Conservation (phyloP, 306 rosid genomes). For the Castanea mollissima region DNA sequence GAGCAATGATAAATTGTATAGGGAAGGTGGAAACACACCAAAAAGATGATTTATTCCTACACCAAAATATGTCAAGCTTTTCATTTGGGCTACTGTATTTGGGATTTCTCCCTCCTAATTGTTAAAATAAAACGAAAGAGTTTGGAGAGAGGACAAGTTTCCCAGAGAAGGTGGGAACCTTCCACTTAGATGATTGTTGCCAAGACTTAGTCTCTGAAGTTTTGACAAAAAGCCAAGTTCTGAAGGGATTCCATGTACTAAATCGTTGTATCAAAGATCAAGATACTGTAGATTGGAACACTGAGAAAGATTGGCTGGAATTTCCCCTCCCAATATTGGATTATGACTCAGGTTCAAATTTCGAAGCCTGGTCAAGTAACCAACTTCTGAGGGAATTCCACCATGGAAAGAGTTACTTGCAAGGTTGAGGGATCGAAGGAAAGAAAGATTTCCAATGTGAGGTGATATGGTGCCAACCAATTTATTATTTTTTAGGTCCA, state of each 20-base stretch:
- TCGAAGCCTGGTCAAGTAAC: not conserved
- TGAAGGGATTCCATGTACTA: not conserved
- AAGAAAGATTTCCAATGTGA: conserved; percentile 1
- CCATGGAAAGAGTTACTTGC: not conserved
- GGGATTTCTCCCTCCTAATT: not conserved
- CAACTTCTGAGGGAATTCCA: not conserved
- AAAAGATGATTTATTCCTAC: not conserved
- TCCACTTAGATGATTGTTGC: not conserved
- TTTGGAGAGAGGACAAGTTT: not conserved
- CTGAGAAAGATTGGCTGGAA: not conserved
- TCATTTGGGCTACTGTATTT: not conserved
- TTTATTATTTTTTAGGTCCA: not conserved
- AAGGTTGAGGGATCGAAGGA: not conserved
- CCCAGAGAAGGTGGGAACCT: not conserved
- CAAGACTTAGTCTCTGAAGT: not conserved
- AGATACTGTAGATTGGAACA: not conserved
- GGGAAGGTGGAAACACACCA: not conserved
- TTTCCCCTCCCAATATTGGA: not conserved
- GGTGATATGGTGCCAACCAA: conserved; percentile 14
- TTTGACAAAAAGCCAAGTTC: not conserved
- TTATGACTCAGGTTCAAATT: not conserved
- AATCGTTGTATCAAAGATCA: not conserved
- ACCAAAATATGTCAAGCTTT: not conserved
- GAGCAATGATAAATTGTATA: not conserved
- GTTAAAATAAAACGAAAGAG: not conserved